Evolutionary conservation across 2,329 filamentous ascomycete species (phyloP), one percentile per base, ranked within the genome.

Genomic region (Beauveria pseudobassiana): DNA sequence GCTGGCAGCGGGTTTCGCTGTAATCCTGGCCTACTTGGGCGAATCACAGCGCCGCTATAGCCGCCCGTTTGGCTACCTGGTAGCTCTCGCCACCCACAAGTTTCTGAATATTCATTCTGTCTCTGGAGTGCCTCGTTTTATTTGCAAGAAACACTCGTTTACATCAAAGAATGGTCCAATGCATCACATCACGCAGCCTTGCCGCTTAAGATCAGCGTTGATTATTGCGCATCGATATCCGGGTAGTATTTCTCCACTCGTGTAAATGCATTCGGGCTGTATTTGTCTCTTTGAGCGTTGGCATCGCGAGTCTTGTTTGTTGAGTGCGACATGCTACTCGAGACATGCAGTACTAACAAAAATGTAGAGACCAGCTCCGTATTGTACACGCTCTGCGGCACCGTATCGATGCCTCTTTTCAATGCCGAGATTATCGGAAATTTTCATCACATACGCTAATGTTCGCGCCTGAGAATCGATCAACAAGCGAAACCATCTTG

Each of bases 1-100:
- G 34, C 38, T 53, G 34, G 40, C 26, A 20, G 1, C 12, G 54
- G 49, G 50, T 38, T 22, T 24, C 8, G 34, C 48, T 30, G 6
- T 24, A n/a, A 40, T 22, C 18, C 48, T 34, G 26, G 40, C 18
- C 40, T 9, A 30, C 5, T 28, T 20, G 20, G 34, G 42, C 59
- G 8, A 61, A 61, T 61, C 59, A 54, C 6, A 48, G 50, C 7
- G 20, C 26, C 10, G 9, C n/a, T 54, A 28, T 54, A 48, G 30
- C 59, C 59, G 59, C 59, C 59, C 59, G 59, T 61, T 49, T 54
- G 42, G 16, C 45, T 54, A 24, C 22, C 22, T 24, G 22, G 22
- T 24, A 54, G 58, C 58, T 54, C 42, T 51, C 50, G 58, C 50
- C 49, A 53, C 49, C 58, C 26, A 40, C 49, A 48, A 40, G 40